Evolutionary conservation across 768 basidiomycete species (phyloP).

Genomic region (Calocybe gangraenosa): DNA sequence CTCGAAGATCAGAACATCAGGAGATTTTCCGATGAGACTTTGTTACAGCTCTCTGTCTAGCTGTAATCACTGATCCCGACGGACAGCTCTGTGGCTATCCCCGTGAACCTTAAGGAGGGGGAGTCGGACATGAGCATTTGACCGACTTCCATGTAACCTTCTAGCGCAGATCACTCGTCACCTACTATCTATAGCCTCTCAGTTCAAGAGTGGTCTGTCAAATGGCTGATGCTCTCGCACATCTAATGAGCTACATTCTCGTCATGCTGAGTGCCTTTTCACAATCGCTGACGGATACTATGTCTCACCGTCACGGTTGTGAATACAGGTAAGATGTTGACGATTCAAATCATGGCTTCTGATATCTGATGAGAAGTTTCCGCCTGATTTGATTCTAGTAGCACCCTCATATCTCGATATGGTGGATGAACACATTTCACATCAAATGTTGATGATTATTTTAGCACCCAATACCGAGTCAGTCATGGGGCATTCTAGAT

Average conservation of each 20-base stretch:
- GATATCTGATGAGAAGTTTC: conserved; percentile 9
- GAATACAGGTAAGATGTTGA: conserved; percentile 4
- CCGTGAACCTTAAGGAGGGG: too few species aligned
- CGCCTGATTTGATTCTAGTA: conserved; percentile 1
- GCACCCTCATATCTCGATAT: conserved; percentile 1
- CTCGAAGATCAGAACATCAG: conserved; percentile 31
- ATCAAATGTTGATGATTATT: conserved; percentile 3
- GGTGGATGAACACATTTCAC: not conserved
- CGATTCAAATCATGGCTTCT: conserved; percentile 5
- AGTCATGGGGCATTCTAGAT: conserved; percentile 8
- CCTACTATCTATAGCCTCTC: too few species aligned
- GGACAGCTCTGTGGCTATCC: conserved; percentile 8
- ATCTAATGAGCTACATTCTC: too few species aligned
- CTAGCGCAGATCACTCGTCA: too few species aligned
- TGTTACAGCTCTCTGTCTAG: conserved; percentile 11
- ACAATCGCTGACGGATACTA: not conserved
- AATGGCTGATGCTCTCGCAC: too few species aligned
- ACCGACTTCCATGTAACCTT: too few species aligned
- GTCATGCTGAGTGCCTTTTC: too few species aligned
- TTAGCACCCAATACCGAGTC: not conserved
- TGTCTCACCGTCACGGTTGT: not conserved
- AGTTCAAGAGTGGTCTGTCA: too few species aligned
- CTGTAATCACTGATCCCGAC: conserved; percentile 9
- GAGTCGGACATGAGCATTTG: not conserved
- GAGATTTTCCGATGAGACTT: conserved; percentile 16